Conservation (phyloP, 768 basidiomycete genomes). For the Mycena sanguinolenta region DNA sequence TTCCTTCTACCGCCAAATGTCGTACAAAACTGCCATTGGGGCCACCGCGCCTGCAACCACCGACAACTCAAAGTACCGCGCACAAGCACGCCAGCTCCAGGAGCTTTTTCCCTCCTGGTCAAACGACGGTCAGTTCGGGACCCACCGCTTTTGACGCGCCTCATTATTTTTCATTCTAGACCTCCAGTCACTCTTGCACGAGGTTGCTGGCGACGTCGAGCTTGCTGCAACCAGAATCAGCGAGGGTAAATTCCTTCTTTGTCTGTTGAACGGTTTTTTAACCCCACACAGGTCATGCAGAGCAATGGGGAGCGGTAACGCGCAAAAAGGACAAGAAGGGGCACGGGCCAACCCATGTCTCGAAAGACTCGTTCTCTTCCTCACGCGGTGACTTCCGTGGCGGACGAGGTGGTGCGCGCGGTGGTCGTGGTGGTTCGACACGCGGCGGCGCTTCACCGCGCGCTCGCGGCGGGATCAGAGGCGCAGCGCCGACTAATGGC, state of each 20-base stretch:
- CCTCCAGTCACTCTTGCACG: constrained; percentile 75
- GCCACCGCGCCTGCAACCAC: constrained; percentile 48
- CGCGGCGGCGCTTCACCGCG: constrained; percentile 64
- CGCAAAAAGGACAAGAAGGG: constrained; percentile 92
- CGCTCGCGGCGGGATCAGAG: constrained; percentile 64
- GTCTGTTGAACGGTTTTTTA: constrained; percentile 37
- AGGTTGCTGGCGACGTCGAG: constrained; percentile 78
- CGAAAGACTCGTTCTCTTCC: constrained; percentile 65
- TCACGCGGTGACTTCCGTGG: constrained; percentile 70
- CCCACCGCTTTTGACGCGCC: constrained; percentile 39
- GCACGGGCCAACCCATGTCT: constrained; percentile 45
- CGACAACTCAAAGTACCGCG: constrained; percentile 61
- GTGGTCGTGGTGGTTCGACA: constrained; percentile 71
- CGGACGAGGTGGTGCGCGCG: constrained; percentile 69
- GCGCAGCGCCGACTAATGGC: constrained; percentile 50
- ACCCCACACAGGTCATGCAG: constrained; percentile 68
- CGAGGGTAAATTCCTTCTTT: constrained; percentile 66
- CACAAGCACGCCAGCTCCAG: constrained; percentile 72
- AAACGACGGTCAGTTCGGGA: constrained; percentile 66
- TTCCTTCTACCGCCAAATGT: constrained; percentile 49
- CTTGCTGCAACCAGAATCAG: constrained; percentile 80
- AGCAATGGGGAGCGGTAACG: constrained; percentile 87
- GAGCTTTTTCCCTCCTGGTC: constrained; percentile 81
- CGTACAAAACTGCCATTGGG: constrained; percentile 66
- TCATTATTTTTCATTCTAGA: constrained; percentile 57